Conservation (phyloP, 768 basidiomycete genomes). For the Suillus plorans region DNA sequence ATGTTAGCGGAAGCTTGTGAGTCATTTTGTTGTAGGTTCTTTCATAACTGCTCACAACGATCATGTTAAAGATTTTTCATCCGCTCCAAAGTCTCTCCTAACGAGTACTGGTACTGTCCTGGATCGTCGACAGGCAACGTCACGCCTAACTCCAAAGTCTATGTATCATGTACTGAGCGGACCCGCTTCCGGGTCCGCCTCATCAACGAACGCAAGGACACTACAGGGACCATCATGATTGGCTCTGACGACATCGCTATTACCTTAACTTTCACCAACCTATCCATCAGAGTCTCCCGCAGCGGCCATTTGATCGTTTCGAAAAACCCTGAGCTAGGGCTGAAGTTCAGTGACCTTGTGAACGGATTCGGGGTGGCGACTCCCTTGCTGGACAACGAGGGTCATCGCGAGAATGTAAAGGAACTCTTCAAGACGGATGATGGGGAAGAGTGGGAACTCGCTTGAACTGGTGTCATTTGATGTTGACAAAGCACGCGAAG, state of each 20-base stretch:
- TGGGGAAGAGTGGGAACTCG: background rate
- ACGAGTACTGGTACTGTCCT: conserved; percentile 5
- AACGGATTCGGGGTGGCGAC: background rate
- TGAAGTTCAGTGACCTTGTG: background rate
- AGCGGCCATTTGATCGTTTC: background rate
- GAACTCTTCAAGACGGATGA: background rate
- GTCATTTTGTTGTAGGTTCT: background rate
- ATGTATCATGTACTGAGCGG: background rate
- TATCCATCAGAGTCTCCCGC: background rate
- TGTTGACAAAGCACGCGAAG: background rate
- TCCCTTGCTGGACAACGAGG: background rate
- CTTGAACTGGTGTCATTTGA: background rate
- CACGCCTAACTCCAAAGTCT: background rate
- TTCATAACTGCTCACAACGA: background rate
- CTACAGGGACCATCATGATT: background rate
- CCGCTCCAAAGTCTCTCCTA: background rate
- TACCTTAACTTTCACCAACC: background rate
- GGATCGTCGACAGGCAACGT: background rate
- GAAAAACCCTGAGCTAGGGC: background rate
- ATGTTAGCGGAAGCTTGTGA: background rate
- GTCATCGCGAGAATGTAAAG: background rate
- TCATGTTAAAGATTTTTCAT: background rate
- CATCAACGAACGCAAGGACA: background rate
- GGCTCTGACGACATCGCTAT: conserved; percentile 2
- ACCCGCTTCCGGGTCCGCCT: background rate